phyloP scores from a whole-genome alignment of 2,329 filamentous ascomycete species.

The Fusarium buharicum region DNA sequence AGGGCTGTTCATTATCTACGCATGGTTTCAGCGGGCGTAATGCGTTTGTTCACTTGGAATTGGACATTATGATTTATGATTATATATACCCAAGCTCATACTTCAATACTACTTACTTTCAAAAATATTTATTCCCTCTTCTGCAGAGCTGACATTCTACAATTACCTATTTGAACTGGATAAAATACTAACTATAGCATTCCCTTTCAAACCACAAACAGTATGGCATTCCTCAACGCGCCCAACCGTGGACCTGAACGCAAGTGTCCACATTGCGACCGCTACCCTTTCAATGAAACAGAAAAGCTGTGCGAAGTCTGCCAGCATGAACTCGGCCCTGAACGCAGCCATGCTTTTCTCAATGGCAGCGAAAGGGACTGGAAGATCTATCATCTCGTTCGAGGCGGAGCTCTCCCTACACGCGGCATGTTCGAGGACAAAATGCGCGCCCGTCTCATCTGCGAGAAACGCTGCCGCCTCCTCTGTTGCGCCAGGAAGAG shows the following conservation, averaged over 20 bases:
- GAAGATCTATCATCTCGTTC: constrained; percentile 18
- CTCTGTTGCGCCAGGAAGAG: constrained; percentile 6
- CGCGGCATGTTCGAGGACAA: constrained; percentile 3
- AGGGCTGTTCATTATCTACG: constrained; percentile 21
- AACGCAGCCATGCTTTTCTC: not conserved
- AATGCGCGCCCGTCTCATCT: constrained; percentile 12
- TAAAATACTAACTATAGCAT: not conserved
- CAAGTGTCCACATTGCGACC: constrained; percentile 23
- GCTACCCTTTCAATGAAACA: constrained; percentile 3
- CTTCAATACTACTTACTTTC: constrained; percentile 26
- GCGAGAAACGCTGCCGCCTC: constrained; percentile 15
- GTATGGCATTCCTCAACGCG: not conserved
- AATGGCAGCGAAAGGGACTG: constrained; percentile 6
- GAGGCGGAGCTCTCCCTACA: constrained; percentile 3
- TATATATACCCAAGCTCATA: constrained; percentile 38
- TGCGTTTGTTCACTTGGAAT: constrained; percentile 29
- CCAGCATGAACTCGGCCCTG: not conserved
- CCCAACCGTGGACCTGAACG: not conserved
- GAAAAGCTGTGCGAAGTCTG: constrained; percentile 23
- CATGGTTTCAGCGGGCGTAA: constrained; percentile 22
- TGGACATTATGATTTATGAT: constrained; percentile 35
- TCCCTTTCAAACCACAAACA: not conserved
- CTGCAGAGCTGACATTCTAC: not conserved
- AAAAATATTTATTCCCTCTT: not conserved
- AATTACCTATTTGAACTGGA: not conserved